phyloP scores from a whole-genome alignment of 1,139 yeast species.

The Blastobotrys indianensis region DNA sequence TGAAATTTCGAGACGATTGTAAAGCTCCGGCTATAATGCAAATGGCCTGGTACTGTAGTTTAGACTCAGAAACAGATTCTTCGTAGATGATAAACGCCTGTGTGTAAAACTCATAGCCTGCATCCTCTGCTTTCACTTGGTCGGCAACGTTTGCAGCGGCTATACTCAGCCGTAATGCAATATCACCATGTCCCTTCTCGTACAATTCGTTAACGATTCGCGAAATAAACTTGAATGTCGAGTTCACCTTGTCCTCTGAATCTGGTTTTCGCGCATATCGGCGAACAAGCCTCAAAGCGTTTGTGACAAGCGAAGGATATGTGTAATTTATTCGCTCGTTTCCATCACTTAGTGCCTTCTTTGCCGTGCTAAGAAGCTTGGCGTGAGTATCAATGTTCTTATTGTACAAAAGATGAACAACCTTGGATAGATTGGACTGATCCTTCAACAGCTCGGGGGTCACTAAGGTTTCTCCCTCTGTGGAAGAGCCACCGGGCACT shows the following conservation, averaged over 20 bases:
- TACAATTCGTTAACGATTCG: conserved; percentile 64
- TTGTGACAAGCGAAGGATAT: conserved; percentile 67
- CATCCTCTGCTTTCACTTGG: conserved; percentile 55
- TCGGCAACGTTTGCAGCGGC: conserved; percentile 61
- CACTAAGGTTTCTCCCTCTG: conserved; percentile 20
- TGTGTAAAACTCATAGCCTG: conserved; percentile 83
- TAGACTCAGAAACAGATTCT: conserved; percentile 64
- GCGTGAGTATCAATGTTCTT: conserved; percentile 48
- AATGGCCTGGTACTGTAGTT: conserved; percentile 51
- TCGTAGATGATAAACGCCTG: conserved; percentile 87
- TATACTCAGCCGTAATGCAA: conserved; percentile 44
- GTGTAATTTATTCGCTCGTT: conserved; percentile 54
- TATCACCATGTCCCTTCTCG: conserved; percentile 46
- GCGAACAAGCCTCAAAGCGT: conserved; percentile 55
- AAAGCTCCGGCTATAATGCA: conserved; percentile 57
- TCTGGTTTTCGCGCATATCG: conserved; percentile 32
- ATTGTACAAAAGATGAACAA: conserved; percentile 56
- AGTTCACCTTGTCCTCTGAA: conserved; percentile 37
- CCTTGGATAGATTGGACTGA: conserved; percentile 64
- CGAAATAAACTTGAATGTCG: conserved; percentile 68
- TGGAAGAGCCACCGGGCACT: conserved; percentile 20
- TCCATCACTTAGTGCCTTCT: conserved; percentile 51
- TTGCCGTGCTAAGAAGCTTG: conserved; percentile 51
- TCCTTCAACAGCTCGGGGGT: conserved; percentile 35
- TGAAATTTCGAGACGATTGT: conserved; percentile 53